Evolutionary conservation across 345 rosid species (phyloP), one percentile per base, ranked within the genome.

Genomic region (Eutrema japonicum): DNA sequence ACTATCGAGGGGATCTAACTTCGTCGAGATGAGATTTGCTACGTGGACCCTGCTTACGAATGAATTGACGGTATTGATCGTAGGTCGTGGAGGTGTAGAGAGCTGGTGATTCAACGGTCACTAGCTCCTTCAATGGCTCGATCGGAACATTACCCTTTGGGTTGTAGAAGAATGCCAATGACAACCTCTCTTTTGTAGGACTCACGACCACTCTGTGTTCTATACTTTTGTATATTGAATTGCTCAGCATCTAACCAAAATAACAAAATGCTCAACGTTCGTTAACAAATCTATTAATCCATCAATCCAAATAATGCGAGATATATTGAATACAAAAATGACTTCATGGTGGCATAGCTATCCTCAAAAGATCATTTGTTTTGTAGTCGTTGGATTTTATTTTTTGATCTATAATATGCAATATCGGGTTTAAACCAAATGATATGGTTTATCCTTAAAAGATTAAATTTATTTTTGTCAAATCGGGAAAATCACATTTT

Each of bases 91-190:
- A 74, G 2, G 82, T 51, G 62, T 94, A 91, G 14, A 82, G 37
- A 0, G 95, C 68, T 2, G 97, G 95, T 14, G 70, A 76, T 3
- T 82, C 84, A 2, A 52, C 45, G 4, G 93, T 79, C 35, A 94
- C 88, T 8, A 94, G 80, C 60, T 89, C 93, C 68, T 85, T 60
- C 18, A 86, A 41, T 9, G 97, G 97, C 49, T 81, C 79, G 10
- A 94, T 87, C 0, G 87, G 85, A 32, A 88, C 82, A 48, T 87
- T 87, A 7, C 96, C 87, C 58, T 84, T 88, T 26, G 98, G 98
- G 69, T 94, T 91, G 84, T 94, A 91, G 75, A 94, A 94, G 71
- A 94, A 94, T 7, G 98, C 97, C 8, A 94, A 79, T 0, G 98
- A 91, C 0, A 93, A 56, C 1, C 98, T 77, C 57, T 93, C 96